Evolutionary conservation across 495 filamentous ascomycete species (phyloP), one percentile per base, ranked within the genome.

Genomic region (Beverwykella pulmonaria): DNA sequence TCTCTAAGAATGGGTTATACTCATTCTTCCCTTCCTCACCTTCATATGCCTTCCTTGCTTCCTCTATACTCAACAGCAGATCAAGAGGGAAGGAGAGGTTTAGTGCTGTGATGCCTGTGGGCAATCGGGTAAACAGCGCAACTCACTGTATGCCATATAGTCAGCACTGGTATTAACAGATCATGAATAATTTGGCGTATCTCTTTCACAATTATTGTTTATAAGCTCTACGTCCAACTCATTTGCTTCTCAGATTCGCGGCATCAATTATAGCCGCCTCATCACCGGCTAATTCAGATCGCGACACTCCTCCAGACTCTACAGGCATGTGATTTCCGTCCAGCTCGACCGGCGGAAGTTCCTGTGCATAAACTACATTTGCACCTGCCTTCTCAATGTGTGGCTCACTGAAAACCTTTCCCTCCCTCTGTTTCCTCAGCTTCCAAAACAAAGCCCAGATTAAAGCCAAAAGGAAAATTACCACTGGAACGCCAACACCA

Each of bases 401-500:
- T 44, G 17, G 15, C 17, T 14, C 39, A n/a, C 39, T n/a, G 17
- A 7, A 9, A 4, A 44, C 2, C 44, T 19, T 29, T 48, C 5
- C 27, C n/a, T 52, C 30, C 27, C 19, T 39, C 22, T 15, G 41
- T 23, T 30, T 32, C 27, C 53, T 61, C 17, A 61, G n/a, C 12
- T 30, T 52, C 41, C 44, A 50, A 1, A 53, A 12, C 19, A 53
- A 23, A 22, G 36, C 1, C 22, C 17, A 44, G 26, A 61, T 50
- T 17, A 32, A 25, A n/a, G 27, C 25, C n/a, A 52, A n/a, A 1
- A 50, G 27, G 1, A 61, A 12, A 2, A 26, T 46, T 36, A 22
- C 22, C 1, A 50, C 25, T 20, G 46, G 41, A 17, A 44, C 59
- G 6, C 59, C 59, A 23, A 53, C 47, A 1, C 59, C 59, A 39